Evolutionary conservation across 2,329 filamentous ascomycete species (phyloP), one percentile per base, ranked within the genome.

Genomic region (Hymenotorrendiella dingleyae): DNA sequence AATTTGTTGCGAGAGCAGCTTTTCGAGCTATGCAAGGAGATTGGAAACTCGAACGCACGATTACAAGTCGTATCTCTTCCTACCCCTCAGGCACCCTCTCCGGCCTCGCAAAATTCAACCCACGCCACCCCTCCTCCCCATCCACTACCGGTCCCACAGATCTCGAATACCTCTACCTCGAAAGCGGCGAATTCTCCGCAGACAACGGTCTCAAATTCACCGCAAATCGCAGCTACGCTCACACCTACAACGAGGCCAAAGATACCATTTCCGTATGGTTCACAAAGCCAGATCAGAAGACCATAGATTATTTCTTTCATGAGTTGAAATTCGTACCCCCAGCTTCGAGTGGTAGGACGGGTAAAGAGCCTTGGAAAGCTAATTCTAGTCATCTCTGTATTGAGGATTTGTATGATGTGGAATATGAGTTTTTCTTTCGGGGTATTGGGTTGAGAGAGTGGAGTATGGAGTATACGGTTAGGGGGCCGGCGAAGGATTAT

Each of bases 401-500:
- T 16, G 72, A 83, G 21, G 84, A 90, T 57, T 79, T 78, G 50
- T 89, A 89, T 57, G 71, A 84, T 45, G 80, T 84, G 35, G 67
- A 70, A 36, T 88, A 87, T 61, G 72, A 78, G 49, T 90, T 90
- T 62, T 62, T 62, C 6, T 84, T 81, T 50, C 59, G 68, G 36
- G 76, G 74, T 8, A 68, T 81, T 2, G 74, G 74, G 34, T 53
- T 86, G 49, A 59, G 61, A 40, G 61, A 70, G 22, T 86, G 82
- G 75, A 71, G 63, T 29, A 67, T 85, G 36, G 72, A 68, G 41
- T 86, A 87, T 54, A 71, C 69, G 2, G 84, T 88, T 2, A 76
- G 73, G 17, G 85, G 84, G 0, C 84, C 84, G 1, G 78, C 78
- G 59, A 89, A 89, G 64, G 80, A 88, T 57, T 89, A 89, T 58